Percentiles rank a stretch among this genome's conserved stretches.
Evolutionary conservation across 2,329 filamentous ascomycete genomes (phyloP).

Genomic region (Exophiala sp.): DNA sequence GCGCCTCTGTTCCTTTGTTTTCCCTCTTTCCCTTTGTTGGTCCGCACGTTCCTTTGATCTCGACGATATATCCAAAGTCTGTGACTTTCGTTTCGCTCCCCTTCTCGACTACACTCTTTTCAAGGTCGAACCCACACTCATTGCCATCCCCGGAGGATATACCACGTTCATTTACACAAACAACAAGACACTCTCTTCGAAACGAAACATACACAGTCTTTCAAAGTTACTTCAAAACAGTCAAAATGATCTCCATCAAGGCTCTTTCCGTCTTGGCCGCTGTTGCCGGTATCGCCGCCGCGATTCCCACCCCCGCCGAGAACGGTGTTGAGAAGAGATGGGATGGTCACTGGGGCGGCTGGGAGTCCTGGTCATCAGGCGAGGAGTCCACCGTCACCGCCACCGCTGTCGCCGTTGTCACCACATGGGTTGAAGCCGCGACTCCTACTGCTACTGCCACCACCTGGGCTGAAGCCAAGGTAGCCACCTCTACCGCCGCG

Average conservation of each 20-base stretch:
- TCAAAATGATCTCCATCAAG: slow-evolving; percentile 25
- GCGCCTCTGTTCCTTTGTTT: slow-evolving; percentile 4
- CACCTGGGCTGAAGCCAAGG: not conserved
- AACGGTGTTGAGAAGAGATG: slow-evolving; percentile 12
- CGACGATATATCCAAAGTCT: slow-evolving; percentile 16
- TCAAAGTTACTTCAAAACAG: not conserved
- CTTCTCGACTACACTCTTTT: slow-evolving; percentile 1
- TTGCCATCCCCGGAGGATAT: slow-evolving; percentile 24
- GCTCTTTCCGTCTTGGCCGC: slow-evolving; percentile 33
- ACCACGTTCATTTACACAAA: not conserved
- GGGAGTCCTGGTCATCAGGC: slow-evolving; percentile 7
- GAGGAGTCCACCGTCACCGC: slow-evolving; percentile 1
- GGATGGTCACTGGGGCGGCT: slow-evolving; percentile 9
- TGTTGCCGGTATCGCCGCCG: slow-evolving; percentile 29
- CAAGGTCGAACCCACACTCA: slow-evolving; percentile 14
- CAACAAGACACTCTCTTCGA: slow-evolving; percentile 1
- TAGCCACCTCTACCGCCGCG: not conserved
- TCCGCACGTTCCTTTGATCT: slow-evolving; percentile 10
- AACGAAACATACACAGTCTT: not conserved
- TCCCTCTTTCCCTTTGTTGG: slow-evolving; percentile 11
- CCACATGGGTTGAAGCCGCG: slow-evolving; percentile 4
- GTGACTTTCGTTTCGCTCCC: slow-evolving; percentile 25
- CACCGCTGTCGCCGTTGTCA: slow-evolving; percentile 15
- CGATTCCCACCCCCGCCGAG: slow-evolving; percentile 27
- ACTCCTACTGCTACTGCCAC: slow-evolving; percentile 3